Evolutionary conservation across 179 eudicot species (phyloP).

Genomic region (Vitellaria paradoxa): DNA sequence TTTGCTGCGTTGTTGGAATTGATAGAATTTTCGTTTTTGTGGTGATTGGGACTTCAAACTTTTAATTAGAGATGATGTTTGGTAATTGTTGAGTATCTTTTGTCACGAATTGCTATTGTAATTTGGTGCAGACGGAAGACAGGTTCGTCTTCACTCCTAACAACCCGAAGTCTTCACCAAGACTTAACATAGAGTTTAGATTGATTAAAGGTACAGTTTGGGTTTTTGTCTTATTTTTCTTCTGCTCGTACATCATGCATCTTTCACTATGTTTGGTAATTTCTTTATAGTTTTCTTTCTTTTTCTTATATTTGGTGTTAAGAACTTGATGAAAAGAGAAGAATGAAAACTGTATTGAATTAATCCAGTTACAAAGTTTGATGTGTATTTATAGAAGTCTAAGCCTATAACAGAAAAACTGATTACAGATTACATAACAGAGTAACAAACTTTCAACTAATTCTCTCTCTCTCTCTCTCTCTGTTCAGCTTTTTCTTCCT

Average conservation of each 20-base stretch:
- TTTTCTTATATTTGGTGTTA: background rate
- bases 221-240: background rate
- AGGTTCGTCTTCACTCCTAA: constrained; percentile 55
- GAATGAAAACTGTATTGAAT: too few species aligned
- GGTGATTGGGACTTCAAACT: background rate
- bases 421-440: too few species aligned
- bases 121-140: constrained; percentile 50
- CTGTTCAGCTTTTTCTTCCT: too few species aligned
- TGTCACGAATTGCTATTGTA: constrained; percentile 4
- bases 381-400: too few species aligned
- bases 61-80: background rate
- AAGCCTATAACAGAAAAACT: too few species aligned
- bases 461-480: too few species aligned
- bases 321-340: too few species aligned
- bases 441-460: too few species aligned
- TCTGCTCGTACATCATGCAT: background rate
- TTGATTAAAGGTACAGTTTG: constrained; percentile 53
- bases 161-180: constrained; percentile 44
- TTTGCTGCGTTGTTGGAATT: background rate
- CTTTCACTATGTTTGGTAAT: background rate
- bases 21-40: background rate
- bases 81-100: background rate
- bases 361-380: too few species aligned
- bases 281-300: background rate
- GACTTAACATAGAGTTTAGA: constrained; percentile 51